A percentile compares a stretch with the other conserved stretches of the same genome.
Evolutionary conservation across 176 grass and related monocot species (phyloP).

Genomic region (Cenchrus fungigraminus): DNA sequence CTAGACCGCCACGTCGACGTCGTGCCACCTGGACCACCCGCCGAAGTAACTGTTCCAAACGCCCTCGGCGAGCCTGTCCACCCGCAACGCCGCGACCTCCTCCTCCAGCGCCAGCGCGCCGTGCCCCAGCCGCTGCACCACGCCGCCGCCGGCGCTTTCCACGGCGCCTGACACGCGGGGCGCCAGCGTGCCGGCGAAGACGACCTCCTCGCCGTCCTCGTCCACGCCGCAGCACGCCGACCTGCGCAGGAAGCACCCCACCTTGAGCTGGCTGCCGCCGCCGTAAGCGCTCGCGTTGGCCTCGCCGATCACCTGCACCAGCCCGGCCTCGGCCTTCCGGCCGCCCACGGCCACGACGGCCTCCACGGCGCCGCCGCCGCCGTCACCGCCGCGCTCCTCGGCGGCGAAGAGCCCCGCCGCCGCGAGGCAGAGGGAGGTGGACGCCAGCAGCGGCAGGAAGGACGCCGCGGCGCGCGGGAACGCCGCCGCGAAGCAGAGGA

Average conservation of each 20-base stretch:
- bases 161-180: background rate
- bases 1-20: background rate
- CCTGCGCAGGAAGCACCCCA: conserved; percentile 51
- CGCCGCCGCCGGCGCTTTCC: background rate
- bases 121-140: background rate
- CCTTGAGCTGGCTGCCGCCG: conserved; percentile 5
- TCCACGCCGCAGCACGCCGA: conserved; percentile 12
- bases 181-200: conserved; percentile 52
- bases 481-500: background rate
- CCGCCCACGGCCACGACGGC: conserved; percentile 42
- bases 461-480: conserved; percentile 46
- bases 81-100: conserved; percentile 47
- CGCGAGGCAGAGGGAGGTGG: conserved; percentile 55
- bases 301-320: conserved; percentile 55
- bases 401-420: conserved; percentile 40
- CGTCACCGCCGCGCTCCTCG: background rate
- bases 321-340: conserved; percentile 26
- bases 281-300: conserved; percentile 53
- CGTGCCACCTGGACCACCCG: conserved; percentile 61
- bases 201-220: conserved; percentile 54
- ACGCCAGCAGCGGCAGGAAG: conserved; percentile 60
- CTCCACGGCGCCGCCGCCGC: conserved; percentile 27
- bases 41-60: conserved; percentile 66
- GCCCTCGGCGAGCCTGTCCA: conserved; percentile 52
- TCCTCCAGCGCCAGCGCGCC: conserved; percentile 38